phyloP scores from a whole-genome alignment of 495 filamentous ascomycete genomes.

The Neurospora discreta region DNA sequence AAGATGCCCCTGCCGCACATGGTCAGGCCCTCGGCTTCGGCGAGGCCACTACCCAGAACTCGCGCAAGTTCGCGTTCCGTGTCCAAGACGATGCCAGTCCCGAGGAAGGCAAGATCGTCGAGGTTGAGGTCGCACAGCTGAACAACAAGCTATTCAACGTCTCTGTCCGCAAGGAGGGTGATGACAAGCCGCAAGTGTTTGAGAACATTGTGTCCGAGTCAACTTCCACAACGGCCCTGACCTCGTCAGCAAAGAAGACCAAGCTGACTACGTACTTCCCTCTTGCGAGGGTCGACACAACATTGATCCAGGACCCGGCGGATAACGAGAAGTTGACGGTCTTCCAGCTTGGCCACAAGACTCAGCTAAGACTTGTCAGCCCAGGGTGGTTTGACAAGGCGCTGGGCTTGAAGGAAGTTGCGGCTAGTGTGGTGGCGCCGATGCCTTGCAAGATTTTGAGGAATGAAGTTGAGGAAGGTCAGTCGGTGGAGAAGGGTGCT shows the following conservation, averaged over 20 bases:
- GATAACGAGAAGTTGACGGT: slow-evolving; percentile 53
- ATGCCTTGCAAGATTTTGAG: slow-evolving; percentile 93
- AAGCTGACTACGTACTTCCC: slow-evolving; percentile 54
- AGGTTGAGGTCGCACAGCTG: slow-evolving; percentile 56
- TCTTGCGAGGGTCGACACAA: slow-evolving; percentile 68
- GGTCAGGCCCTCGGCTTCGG: slow-evolving; percentile 46
- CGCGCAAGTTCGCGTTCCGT: slow-evolving; percentile 46
- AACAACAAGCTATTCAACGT: slow-evolving; percentile 53
- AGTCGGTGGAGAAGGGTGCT: slow-evolving; percentile 73
- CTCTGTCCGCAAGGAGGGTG: slow-evolving; percentile 36
- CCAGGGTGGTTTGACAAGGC: slow-evolving; percentile 83
- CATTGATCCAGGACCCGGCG: slow-evolving; percentile 53
- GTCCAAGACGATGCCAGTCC: slow-evolving; percentile 30
- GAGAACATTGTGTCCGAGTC: slow-evolving; percentile 32
- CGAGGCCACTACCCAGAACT: slow-evolving; percentile 18
- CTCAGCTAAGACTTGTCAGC: slow-evolving; percentile 51
- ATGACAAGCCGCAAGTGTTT: slow-evolving; percentile 25
- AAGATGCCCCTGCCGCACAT: slow-evolving; percentile 19
- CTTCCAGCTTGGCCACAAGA: slow-evolving; percentile 76
- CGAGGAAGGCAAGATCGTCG: slow-evolving; percentile 33
- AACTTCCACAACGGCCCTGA: slow-evolving; percentile 1
- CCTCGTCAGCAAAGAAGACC: slow-evolving; percentile 17
- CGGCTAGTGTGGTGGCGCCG: slow-evolving; percentile 72
- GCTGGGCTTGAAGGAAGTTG: slow-evolving; percentile 64
- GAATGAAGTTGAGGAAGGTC: slow-evolving; percentile 72